Evolutionary conservation across 148 eudicot species (phyloP), one percentile per base, ranked within the genome.

Genomic region (Cornus florida): DNA sequence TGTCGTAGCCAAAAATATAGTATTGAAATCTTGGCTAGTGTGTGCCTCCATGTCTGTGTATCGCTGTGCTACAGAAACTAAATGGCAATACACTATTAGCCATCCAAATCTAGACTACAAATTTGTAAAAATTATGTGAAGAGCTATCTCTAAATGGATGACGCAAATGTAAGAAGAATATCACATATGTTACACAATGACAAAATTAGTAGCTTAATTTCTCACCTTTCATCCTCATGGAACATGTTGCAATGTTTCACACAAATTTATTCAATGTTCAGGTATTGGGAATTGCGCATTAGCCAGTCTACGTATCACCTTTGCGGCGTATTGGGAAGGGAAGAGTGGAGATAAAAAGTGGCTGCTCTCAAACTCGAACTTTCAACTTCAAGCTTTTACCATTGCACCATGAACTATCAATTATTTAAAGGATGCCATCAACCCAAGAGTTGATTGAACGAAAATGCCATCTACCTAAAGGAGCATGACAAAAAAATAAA

Each of bases 1-100:
- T 43, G 48, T 43, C 4, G n/a, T 43, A 43, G n/a, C 38, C 41
- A 23, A 53, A 73, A 24, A 35, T 2, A 57, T 14, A 24, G 28
- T n/a, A 73, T 73, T 33, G 23, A 73, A 73, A 24, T 33, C 75
- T 73, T 28, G 75, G 53, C 13, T 22, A 57, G 19, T 57, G 62
- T 43, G 48, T 43, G 48, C 8, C 62, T 57, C 17, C 62, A 57
- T 57, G 62, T 11, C 19, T 16, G 8, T 56, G 13, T 56, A 28
- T 24, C 60, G 48, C 33, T 8, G 46, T 24, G 62, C 11, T 10
- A 56, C 5, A 73, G 24, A 57, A 32, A 73, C 43, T 53, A 72
- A 24, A 72, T 48, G 62, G 20, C 17, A 57, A 5, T 62, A 6
- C 66, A 62, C 66, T 17, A 20, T 17, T 4, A 62, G 24, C 65